A percentile compares a stretch with the other conserved stretches of the same genome.
Conservation (phyloP, 2,329 filamentous ascomycete species). For the Aspergillus candidus region DNA sequence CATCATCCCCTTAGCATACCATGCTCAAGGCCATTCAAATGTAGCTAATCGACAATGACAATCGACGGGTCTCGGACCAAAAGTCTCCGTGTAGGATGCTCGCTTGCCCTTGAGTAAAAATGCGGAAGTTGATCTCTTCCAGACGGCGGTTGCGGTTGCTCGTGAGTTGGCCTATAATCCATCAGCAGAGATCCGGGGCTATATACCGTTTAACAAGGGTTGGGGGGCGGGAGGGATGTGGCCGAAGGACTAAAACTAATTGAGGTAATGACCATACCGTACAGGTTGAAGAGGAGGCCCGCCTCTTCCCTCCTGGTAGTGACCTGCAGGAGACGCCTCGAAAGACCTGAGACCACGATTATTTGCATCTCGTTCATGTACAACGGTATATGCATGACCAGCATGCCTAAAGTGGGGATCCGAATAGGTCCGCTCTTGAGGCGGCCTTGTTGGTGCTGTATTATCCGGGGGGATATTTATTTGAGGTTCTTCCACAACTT, state of each 20-base stretch:
- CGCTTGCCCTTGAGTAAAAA: conserved; percentile 20
- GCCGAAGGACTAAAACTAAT: background rate
- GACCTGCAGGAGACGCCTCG: conserved; percentile 8
- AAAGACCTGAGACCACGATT: conserved; percentile 4
- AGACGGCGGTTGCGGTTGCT: conserved; percentile 11
- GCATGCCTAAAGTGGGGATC: conserved; percentile 8
- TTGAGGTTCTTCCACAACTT: conserved; percentile 9
- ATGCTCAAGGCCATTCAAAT: too few relatives aligned
- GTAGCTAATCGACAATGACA: conserved; percentile 25
- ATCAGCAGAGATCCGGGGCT: conserved; percentile 12
- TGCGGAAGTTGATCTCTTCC: conserved; percentile 17
- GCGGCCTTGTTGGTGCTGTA: conserved; percentile 7
- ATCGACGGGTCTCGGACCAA: conserved; percentile 17
- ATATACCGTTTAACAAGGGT: background rate
- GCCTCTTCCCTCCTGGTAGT: conserved; percentile 12
- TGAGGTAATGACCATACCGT: conserved; percentile 18
- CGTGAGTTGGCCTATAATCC: conserved; percentile 10
- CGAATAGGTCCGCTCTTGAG: conserved; percentile 7
- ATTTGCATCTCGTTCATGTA: conserved; percentile 2
- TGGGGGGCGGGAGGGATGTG: background rate
- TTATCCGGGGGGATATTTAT: conserved; percentile 12
- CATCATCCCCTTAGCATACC: too few relatives aligned
- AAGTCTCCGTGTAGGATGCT: conserved; percentile 14
- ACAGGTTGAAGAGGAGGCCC: conserved; percentile 10
- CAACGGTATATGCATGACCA: conserved; percentile 14